phyloP scores from a whole-genome alignment of 2,329 filamentous ascomycete species.

The Lithohypha guttulata region DNA sequence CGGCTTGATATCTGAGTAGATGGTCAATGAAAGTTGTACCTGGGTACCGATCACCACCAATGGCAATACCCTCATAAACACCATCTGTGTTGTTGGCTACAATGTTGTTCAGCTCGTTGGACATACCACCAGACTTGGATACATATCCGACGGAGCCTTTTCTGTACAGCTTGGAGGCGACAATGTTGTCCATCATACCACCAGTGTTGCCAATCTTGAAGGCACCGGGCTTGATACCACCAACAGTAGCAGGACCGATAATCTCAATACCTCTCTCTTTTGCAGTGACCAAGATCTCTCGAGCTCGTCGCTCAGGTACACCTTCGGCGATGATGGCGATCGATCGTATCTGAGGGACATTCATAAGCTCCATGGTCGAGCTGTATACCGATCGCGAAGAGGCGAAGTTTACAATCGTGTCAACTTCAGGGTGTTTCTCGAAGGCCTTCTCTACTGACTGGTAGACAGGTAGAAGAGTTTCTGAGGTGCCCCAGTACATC shows the following conservation, averaged over 20 bases:
- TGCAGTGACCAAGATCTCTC: conserved; percentile 93
- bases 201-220: conserved; percentile 99
- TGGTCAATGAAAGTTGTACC: conserved; percentile 99
- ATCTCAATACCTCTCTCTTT: conserved; percentile 99
- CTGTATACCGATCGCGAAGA: conserved; percentile 97
- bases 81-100: conserved; percentile 91
- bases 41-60: conserved; percentile 97
- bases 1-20: conserved; percentile 87
- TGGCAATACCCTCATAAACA: conserved; percentile 98
- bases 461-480: conserved; percentile 97
- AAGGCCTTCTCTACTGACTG: conserved; percentile 87
- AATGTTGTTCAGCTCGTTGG: conserved; percentile 99
- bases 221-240: conserved; percentile 97
- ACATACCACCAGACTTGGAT: conserved; percentile 99
- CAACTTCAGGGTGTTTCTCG: conserved; percentile 91
- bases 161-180: conserved; percentile 98
- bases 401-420: conserved; percentile 98
- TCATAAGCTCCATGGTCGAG: conserved; percentile 98
- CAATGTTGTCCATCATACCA: conserved; percentile 99
- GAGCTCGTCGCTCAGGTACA: conserved; percentile 94
- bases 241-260: conserved; percentile 94
- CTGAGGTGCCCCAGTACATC: conserved; percentile 99
- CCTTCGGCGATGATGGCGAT: conserved; percentile 99
- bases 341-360: conserved; percentile 91
- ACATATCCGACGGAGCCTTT: conserved; percentile 98